Evolutionary conservation across 164 flowering plant species (phyloP).

Genomic region (Kingdonia uniflora): DNA sequence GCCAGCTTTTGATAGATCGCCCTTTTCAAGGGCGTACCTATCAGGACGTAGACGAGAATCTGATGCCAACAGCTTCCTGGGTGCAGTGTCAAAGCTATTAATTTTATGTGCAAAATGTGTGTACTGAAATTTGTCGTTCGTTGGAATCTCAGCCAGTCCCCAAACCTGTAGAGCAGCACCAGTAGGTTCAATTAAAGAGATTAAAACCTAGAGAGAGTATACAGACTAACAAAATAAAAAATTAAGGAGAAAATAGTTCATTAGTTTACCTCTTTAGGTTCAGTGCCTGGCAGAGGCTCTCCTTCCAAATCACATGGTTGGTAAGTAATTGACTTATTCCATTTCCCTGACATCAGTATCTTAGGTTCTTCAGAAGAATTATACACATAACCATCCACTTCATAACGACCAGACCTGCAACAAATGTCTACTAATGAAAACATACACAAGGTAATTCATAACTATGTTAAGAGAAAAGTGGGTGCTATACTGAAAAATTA

Average conservation of each 20-base stretch:
- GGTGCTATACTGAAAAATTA: no score
- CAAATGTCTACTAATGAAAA: neutral
- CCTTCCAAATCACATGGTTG: slow-evolving; percentile 86
- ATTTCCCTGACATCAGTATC: slow-evolving; percentile 84
- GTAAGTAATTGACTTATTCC: slow-evolving; percentile 73
- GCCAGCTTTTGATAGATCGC: slow-evolving; percentile 67
- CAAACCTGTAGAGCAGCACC: slow-evolving; percentile 40
- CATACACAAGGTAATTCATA: neutral
- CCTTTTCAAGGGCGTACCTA: slow-evolving; percentile 74
- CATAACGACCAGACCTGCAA: slow-evolving; percentile 77
- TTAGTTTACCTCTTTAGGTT: slow-evolving; percentile 53
- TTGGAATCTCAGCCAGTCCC: slow-evolving; percentile 58
- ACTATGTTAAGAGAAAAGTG: neutral
- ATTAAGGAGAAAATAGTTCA: no score
- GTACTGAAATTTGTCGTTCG: slow-evolving; percentile 65
- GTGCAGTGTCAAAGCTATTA: slow-evolving; percentile 82
- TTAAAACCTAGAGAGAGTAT: no score
- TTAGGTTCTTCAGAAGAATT: slow-evolving; percentile 73
- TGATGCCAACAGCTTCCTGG: slow-evolving; percentile 70
- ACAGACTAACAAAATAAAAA: no score
- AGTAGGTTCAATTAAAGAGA: neutral
- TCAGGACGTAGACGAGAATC: slow-evolving; percentile 90
- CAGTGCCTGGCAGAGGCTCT: slow-evolving; percentile 71
- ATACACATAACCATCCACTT: slow-evolving; percentile 84
- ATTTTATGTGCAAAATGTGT: slow-evolving; percentile 79